Percentiles rank a stretch among this genome's conserved stretches.
Conservation (phyloP, 1,284 basidiomycete species). For the Ustilago cynodontis region DNA sequence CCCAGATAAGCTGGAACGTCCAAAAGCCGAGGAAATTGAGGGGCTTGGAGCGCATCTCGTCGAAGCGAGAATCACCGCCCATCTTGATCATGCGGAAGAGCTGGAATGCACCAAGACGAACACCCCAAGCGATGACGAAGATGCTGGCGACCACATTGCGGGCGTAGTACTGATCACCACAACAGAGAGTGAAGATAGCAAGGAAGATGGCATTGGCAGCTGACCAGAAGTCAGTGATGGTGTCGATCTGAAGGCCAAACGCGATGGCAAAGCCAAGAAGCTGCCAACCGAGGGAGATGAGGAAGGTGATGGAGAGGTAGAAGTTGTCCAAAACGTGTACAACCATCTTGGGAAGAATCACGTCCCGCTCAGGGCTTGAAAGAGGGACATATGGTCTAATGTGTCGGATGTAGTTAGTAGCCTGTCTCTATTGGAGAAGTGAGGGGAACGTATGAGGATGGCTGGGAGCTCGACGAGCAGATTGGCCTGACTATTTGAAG, state of each 20-base stretch:
- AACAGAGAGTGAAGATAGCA: constrained; percentile 70
- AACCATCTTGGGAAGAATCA: constrained; percentile 24
- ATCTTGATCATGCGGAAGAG: constrained; percentile 67
- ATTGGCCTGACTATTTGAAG: constrained; percentile 14
- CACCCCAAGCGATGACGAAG: constrained; percentile 74
- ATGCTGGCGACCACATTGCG: constrained; percentile 74
- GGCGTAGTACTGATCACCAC: constrained; percentile 73
- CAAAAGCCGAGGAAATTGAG: constrained; percentile 53
- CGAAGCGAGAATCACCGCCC: constrained; percentile 65
- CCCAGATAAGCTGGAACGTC: constrained; percentile 62
- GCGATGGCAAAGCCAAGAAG: constrained; percentile 76
- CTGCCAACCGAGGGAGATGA: constrained; percentile 79
- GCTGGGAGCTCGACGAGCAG: not conserved
- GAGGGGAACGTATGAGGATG: no score
- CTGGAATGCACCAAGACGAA: constrained; percentile 64
- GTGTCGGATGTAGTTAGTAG: no score
- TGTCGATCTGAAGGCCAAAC: constrained; percentile 65
- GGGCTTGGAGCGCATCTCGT: constrained; percentile 65
- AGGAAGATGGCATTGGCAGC: constrained; percentile 63
- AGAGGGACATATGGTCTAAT: not conserved
- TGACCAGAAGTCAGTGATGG: constrained; percentile 66
- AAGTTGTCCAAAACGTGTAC: constrained; percentile 74
- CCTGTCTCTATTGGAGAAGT: no score
- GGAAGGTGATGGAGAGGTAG: constrained; percentile 78
- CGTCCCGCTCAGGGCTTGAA: not conserved